These are phyloP conservation scores for Pelagophyceae sp. DNA, from an alignment of 352 stramenopile genomes.

Conservation along the genomic window DNA sequence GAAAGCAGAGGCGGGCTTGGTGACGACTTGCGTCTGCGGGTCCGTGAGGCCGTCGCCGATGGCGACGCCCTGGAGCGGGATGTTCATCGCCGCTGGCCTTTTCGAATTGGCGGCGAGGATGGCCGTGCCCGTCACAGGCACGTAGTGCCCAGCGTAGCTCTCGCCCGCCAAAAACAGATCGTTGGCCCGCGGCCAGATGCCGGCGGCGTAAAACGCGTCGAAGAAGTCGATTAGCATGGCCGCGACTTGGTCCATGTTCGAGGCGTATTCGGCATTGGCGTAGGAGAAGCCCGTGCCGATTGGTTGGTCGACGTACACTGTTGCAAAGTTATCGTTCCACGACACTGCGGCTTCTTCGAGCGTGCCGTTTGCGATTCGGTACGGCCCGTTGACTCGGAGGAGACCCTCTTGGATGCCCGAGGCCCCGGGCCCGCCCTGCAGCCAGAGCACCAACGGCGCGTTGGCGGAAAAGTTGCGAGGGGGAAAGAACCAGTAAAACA, in stretches of 20 bases:
- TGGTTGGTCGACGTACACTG: slow-evolving; percentile 75
- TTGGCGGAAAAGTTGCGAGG: neutral
- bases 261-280: slow-evolving; percentile 59
- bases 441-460: neutral
- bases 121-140: slow-evolving; percentile 36
- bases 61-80: neutral
- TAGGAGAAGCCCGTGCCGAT: slow-evolving; percentile 64
- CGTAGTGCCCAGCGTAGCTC: slow-evolving; percentile 55
- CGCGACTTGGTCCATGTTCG: slow-evolving; percentile 57
- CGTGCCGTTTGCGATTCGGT: slow-evolving; percentile 57
- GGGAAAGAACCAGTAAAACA: slow-evolving; percentile 16
- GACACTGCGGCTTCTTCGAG: slow-evolving; percentile 58
- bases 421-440: slow-evolving; percentile 8
- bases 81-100: neutral
- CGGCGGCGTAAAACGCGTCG: slow-evolving; percentile 55
- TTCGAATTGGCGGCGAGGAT: neutral
- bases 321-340: slow-evolving; percentile 63
- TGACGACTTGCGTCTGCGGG: slow-evolving; percentile 63
- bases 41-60: slow-evolving; percentile 92
- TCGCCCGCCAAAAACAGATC: slow-evolving; percentile 28
- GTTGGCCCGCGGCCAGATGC: neutral
- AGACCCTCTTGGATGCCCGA: neutral
- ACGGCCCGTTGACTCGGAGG: slow-evolving; percentile 56
- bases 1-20: neutral
- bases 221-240: slow-evolving; percentile 68